Evolutionary conservation across 208 protist genomes (phyloP).

Genomic region (Wallacemonas sp.): DNA sequence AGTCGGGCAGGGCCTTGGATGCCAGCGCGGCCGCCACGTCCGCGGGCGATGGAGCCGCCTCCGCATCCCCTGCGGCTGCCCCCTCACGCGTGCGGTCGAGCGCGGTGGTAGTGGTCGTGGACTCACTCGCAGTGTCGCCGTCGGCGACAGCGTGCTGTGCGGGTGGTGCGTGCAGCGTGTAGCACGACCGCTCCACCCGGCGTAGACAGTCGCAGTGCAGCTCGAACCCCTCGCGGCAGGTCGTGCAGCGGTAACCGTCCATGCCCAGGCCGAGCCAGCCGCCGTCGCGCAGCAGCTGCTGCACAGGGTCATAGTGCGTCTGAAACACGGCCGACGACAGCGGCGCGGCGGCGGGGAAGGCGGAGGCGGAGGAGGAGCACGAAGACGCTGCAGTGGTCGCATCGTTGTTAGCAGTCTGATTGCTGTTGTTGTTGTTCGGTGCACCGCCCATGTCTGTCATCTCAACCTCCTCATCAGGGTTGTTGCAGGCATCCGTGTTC

Average conservation of each 20-base stretch:
- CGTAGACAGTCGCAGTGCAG: conserved; percentile 49
- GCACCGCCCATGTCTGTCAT: too few relatives aligned
- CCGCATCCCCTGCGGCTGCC: neutral
- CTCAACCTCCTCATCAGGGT: neutral
- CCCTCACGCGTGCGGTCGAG: neutral
- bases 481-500: too few relatives aligned
- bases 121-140: too few relatives aligned
- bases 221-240: conserved; percentile 22
- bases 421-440: neutral
- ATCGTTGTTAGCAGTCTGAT: neutral
- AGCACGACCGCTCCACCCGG: conserved; percentile 13
- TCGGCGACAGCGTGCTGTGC: conserved; percentile 11
- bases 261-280: conserved; percentile 42
- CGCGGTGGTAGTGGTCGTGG: too few relatives aligned
- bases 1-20: conserved; percentile 9
- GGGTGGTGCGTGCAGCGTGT: conserved; percentile 13
- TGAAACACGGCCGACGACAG: neutral
- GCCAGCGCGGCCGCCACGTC: conserved; percentile 5
- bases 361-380: neutral
- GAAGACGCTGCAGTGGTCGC: too few relatives aligned
- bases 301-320: conserved; percentile 2
- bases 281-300: conserved; percentile 11
- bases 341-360: neutral
- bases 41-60: neutral
- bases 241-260: conserved; percentile 39